Evolutionary conservation across 2,329 filamentous ascomycete genomes (phyloP).

Genomic region (Ramichloridium luteum): DNA sequence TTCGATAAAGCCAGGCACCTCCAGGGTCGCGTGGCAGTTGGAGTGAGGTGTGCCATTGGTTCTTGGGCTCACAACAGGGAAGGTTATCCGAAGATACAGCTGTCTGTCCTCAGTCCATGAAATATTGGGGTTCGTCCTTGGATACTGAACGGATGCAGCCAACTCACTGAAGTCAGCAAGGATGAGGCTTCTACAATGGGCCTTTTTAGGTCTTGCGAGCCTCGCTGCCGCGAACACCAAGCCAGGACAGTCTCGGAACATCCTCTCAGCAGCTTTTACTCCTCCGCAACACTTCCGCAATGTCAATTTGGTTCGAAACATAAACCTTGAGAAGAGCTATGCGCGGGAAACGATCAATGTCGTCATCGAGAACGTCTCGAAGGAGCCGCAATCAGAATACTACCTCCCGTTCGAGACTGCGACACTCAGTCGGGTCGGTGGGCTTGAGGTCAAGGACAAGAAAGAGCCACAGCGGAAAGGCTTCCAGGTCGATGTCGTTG

Average conservation of each 20-base stretch:
- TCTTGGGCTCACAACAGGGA: no score
- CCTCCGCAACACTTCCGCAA: conserved; percentile 91
- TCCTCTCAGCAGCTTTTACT: conserved; percentile 49
- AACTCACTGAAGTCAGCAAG: conserved; percentile 10
- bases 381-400: conserved; percentile 73
- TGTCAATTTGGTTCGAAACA: conserved; percentile 74
- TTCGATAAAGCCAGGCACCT: no score
- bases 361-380: conserved; percentile 78
- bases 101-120: neutral
- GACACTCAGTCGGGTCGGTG: conserved; percentile 65
- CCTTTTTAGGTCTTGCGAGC: conserved; percentile 38
- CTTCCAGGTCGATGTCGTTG: conserved; percentile 57
- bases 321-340: conserved; percentile 89
- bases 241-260: conserved; percentile 39
- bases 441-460: conserved; percentile 84
- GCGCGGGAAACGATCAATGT: conserved; percentile 84
- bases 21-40: no score
- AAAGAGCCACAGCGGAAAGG: conserved; percentile 57
- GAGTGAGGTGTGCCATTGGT: no score
- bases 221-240: conserved; percentile 45
- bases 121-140: neutral
- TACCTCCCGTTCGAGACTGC: conserved; percentile 74
- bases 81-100: neutral
- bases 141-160: conserved; percentile 1
- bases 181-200: conserved; percentile 22